Base-by-base conservation (phyloP, 176 grass and related monocot species). In the Oropetium thomaeum region DNA sequence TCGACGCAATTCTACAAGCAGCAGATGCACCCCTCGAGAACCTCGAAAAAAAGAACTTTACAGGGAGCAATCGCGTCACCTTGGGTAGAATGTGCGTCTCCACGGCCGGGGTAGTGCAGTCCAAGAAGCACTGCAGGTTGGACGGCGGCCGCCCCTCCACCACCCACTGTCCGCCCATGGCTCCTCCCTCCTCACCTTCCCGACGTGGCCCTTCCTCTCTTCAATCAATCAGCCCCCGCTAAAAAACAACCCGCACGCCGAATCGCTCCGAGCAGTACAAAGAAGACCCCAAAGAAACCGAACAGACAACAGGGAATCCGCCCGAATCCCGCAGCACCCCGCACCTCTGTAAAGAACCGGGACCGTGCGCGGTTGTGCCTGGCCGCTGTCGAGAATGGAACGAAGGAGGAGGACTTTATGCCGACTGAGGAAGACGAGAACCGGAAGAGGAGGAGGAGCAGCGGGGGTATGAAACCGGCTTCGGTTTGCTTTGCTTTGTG, bases 111-210 rank as follows among this genome's bases (percentile, higher is more conserved):
- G 92, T 96, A 69, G 82, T 91, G 60, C 70, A 89, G 79, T 96
- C 81, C 64, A 96, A 65, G 87, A 96, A 92, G 55, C 80, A 79
- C 65, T 89, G 86, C 69, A 96, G 76, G 80, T 96, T 96, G 15
- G 92, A 92, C 60, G 62, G 53, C 76, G 39, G 28, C 26, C 70
- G 23, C 52, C 68, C 68, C 34, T 80, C 28, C 51, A 53, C 76
- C 60, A 58, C 71, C 66, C 66, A 73, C 10, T 73, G 75, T 14
- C 83, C 83, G 25, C 83, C 88, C 88, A 90, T 90, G 63, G 57
- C 54, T 20, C 16, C 62, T 1, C 39, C 13, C 17, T 19, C 54
- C 20, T 32, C 10, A 15, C 29, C 41, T 23, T 14, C 29, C 27
- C 27, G 22, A 41, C 51, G 13, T 60, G 10, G 8, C 23, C 20